A percentile compares a stretch with the other conserved stretches of the same genome.
Evolutionary conservation across 768 basidiomycete species (phyloP).

Genomic region (Phlebiopsis flavidoalba): DNA sequence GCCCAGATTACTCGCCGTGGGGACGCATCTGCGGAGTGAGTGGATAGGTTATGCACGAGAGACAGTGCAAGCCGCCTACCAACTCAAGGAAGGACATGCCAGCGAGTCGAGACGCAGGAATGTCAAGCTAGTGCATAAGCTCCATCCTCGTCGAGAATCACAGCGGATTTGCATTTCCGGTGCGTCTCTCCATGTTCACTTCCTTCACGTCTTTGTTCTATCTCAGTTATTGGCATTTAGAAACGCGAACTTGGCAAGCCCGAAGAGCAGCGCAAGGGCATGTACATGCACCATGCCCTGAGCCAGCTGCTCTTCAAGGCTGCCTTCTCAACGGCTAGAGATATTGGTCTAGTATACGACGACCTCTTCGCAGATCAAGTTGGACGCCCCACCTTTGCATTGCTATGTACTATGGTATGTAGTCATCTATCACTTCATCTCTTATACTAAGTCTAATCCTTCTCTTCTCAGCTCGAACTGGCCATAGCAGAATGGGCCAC

Average conservation of each 20-base stretch:
- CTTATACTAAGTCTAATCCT: background rate
- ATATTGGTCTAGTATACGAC: background rate
- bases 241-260: background rate
- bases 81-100: background rate
- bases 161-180: background rate
- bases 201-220: background rate
- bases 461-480: background rate
- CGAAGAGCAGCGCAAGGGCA: background rate
- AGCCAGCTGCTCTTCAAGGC: background rate
- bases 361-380: background rate
- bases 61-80: background rate
- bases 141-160: background rate
- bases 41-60: background rate
- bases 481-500: background rate
- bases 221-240: background rate
- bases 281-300: background rate
- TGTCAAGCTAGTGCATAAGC: background rate
- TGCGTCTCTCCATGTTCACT: background rate
- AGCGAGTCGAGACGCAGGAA: background rate
- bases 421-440: background rate
- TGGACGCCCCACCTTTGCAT: background rate
- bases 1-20: background rate
- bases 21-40: background rate
- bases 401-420: background rate
- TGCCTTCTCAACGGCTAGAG: background rate